Evolutionary conservation across 768 basidiomycete species (phyloP).

Genomic region (Lactarius hengduanensis): DNA sequence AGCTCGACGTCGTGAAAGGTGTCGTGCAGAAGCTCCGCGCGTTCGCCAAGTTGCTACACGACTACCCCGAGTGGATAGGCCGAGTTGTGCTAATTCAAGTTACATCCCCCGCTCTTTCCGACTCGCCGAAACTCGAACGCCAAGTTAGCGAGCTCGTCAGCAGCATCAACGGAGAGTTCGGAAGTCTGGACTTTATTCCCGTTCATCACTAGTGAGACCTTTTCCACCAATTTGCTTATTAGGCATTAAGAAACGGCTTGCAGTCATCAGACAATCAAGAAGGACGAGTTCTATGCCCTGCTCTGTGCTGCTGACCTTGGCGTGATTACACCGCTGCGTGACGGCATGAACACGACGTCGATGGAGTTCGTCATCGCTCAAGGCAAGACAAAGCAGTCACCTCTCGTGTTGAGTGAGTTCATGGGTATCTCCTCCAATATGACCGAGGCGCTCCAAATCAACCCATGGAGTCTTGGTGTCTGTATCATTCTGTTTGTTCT

Average conservation of each 20-base stretch:
- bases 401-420: constrained; percentile 92
- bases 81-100: constrained; percentile 89
- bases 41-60: constrained; percentile 89
- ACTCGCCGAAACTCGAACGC: constrained; percentile 90
- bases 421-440: constrained; percentile 96
- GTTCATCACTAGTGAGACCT: constrained; percentile 92
- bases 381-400: constrained; percentile 75
- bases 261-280: constrained; percentile 95
- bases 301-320: constrained; percentile 91
- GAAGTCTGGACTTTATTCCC: constrained; percentile 91
- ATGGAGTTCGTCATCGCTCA: constrained; percentile 99
- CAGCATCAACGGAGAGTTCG: constrained; percentile 94
- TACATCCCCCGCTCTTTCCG: constrained; percentile 88
- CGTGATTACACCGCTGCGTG: constrained; percentile 91
- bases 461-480: constrained; percentile 94
- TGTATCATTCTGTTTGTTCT: constrained; percentile 33
- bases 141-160: constrained; percentile 92
- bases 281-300: constrained; percentile 97
- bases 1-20: constrained; percentile 98
- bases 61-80: constrained; percentile 95
- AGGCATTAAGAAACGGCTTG: constrained; percentile 2
- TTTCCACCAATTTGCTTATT: background rate
- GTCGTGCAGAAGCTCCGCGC: constrained; percentile 97
- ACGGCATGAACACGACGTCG: constrained; percentile 98
- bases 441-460: constrained; percentile 84